phyloP scores from a whole-genome alignment of 345 rosid genomes.

The Syzygium aqueum region DNA sequence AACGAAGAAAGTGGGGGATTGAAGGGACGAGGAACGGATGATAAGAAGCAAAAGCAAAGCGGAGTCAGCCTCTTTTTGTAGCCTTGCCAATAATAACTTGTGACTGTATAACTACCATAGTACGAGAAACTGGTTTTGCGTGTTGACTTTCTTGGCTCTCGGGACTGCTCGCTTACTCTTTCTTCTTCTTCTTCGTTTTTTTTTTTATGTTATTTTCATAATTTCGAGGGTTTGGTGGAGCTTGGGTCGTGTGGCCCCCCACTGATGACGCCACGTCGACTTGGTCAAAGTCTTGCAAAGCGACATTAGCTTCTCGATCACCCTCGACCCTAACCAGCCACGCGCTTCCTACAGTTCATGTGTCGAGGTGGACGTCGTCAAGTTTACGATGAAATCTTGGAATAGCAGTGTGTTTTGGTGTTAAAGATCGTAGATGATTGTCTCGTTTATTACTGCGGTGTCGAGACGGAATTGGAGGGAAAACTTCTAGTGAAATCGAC shows the following conservation, averaged over 20 bases:
- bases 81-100: background rate
- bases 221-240: background rate
- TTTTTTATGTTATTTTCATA: no score
- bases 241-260: background rate
- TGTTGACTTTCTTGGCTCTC: background rate
- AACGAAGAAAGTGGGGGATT: no score
- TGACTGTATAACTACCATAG: background rate
- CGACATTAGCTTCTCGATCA: no score
- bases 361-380: background rate
- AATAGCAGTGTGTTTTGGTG: background rate
- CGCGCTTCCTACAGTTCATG: no score
- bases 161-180: background rate
- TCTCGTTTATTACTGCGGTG: background rate
- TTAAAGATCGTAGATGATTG: background rate
- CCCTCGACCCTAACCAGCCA: no score
- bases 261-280: background rate
- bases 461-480: background rate
- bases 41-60: background rate
- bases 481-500: background rate
- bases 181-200: background rate
- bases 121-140: background rate
- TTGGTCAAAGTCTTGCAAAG: background rate
- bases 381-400: background rate
- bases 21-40: background rate
- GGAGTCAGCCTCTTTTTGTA: background rate